Percentiles rank a stretch among this genome's conserved stretches.
Evolutionary conservation across 257 asterid genomes (phyloP).

Genomic region (Verbena officinalis): DNA sequence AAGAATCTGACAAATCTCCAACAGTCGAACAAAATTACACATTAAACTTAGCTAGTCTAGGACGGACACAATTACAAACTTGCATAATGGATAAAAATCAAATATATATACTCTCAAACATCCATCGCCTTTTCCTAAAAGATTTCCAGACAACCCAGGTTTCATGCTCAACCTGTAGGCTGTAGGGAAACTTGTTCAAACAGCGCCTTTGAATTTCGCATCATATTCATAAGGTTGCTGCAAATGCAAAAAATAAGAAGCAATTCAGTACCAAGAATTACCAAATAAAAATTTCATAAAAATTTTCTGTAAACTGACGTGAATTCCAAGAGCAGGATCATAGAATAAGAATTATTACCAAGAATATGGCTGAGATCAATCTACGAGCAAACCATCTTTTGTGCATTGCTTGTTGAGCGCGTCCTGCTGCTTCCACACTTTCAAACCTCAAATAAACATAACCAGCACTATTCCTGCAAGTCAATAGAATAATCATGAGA

Average conservation of each 20-base stretch:
- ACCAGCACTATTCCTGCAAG: slow-evolving; percentile 84
- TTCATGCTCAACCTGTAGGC: background rate
- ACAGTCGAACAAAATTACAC: background rate
- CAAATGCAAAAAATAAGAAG: slow-evolving; percentile 22
- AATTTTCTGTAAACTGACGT: background rate
- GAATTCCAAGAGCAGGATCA: too few relatives aligned
- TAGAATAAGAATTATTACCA: slow-evolving; percentile 50
- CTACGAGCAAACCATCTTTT: slow-evolving; percentile 98
- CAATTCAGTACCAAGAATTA: background rate
- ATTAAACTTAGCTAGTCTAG: background rate
- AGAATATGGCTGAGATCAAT: slow-evolving; percentile 88
- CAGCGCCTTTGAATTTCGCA: slow-evolving; percentile 87
- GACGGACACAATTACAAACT: slow-evolving; percentile 13
- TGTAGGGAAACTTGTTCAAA: slow-evolving; percentile 38
- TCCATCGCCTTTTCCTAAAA: background rate
- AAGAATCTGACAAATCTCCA: slow-evolving; percentile 12
- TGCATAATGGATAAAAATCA: slow-evolving; percentile 1
- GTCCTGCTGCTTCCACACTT: slow-evolving; percentile 72
- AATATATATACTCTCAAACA: slow-evolving; percentile 8
- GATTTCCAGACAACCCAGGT: background rate
- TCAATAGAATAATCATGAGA: slow-evolving; percentile 21
- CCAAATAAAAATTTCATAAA: background rate
- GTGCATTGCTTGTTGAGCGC: slow-evolving; percentile 97
- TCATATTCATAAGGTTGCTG: slow-evolving; percentile 99
- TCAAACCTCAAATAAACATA: slow-evolving; percentile 91